These are phyloP conservation scores for Tricholoma bakamatsutake DNA, from an alignment of 768 basidiomycete genomes.

Conservation along the genomic window DNA sequence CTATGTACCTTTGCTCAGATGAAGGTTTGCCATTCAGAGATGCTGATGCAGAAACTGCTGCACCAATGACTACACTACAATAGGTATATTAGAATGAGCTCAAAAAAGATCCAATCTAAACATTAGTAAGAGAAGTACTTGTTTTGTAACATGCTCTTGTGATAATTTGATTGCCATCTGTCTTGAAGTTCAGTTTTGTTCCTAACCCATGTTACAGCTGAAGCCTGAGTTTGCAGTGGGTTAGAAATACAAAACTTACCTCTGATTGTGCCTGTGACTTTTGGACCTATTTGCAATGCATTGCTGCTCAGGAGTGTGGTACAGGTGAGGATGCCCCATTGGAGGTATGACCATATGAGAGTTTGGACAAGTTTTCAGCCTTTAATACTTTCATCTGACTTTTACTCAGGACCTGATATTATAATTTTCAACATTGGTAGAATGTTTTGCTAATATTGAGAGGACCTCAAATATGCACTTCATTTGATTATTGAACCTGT, in stretches of 20 bases:
- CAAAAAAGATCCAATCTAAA: background rate
- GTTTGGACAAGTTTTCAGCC: background rate
- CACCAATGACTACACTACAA: background rate
- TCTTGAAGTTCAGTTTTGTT: background rate
- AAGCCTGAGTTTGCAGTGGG: background rate
- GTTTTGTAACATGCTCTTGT: background rate
- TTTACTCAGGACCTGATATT: slow-evolving; percentile 9
- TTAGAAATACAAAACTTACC: slow-evolving; percentile 5
- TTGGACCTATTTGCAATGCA: slow-evolving; percentile 13
- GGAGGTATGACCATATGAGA: background rate
- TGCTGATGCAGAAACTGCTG: background rate
- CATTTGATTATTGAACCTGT: background rate
- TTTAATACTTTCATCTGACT: slow-evolving; percentile 7
- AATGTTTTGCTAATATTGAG: background rate
- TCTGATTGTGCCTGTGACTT: slow-evolving; percentile 13
- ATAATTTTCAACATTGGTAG: background rate
- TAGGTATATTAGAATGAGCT: background rate
- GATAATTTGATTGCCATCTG: background rate
- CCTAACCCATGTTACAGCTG: background rate
- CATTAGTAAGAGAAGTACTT: background rate
- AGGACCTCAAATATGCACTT: background rate
- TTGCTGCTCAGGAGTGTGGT: slow-evolving; percentile 11
- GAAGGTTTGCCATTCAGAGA: background rate
- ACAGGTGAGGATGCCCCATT: slow-evolving; percentile 7
- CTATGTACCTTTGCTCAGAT: background rate